Evolutionary conservation across 129 eudicot genomes (phyloP), one percentile per base, ranked within the genome.

Genomic region (Logfia minima): DNA sequence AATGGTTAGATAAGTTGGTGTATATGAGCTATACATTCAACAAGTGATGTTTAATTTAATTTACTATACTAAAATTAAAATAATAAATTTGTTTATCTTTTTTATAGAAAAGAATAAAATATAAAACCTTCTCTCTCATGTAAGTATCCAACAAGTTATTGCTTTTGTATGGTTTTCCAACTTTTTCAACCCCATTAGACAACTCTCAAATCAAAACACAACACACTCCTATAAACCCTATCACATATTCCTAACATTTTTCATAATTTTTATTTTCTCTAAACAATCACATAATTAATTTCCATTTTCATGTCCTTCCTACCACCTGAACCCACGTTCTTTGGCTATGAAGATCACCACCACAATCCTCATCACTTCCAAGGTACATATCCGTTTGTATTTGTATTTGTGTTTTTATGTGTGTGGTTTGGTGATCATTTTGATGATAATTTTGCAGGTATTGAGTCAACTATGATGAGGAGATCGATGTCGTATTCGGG

Each of bases 401-500:
- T 0, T 26, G 14, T 60, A 59, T 75, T n/a, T 75, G 17, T 35
- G 68, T 11, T 5, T 10, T 10, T 31, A 4, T 21, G 4, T 13
- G 13, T 39, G 16, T 60, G 13, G 61, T 5, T 43, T 56, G 13
- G 19, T 72, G 26, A 53, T 53, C 53, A 24, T 56, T 72, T 56
- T 34, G 10, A 19, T n/a, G 22, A 43, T 35, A 22, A 41, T 43
- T 41, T 26, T 80, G 85, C 76, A 82, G 90, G 86, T 78, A 82
- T 70, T 14, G 66, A 85, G 5, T 71, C 90, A 11, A 18, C 86
- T 41, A 17, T 87, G 83, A 79, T 88, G 93, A 88, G 89, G 77
- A 87, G 96, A 84, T 86, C 98, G 26, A 81, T 87, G 91, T 92
- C 96, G 31, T 92, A 84, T 74, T 79, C 88, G 10, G 92, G 88